phyloP scores from a whole-genome alignment of 2,329 filamentous ascomycete genomes.

The Clarireedia monteithiana region DNA sequence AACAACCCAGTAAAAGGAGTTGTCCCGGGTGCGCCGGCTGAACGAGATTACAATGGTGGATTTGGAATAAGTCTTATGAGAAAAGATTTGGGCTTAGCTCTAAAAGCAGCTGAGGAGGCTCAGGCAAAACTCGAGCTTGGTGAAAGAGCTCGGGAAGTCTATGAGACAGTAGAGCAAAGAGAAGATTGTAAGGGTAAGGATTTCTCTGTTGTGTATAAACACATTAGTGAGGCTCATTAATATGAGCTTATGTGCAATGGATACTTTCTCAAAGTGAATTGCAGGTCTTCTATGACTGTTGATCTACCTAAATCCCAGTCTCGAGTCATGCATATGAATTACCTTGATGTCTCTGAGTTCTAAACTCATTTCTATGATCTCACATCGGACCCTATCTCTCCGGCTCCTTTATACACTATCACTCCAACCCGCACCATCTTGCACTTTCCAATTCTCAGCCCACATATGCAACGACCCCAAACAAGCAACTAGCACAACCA shows the following conservation, averaged over 20 bases:
- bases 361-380: background rate
- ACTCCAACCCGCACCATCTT: no score
- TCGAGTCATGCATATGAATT: background rate
- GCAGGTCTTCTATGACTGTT: background rate
- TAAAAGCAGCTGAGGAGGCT: slow-evolving; percentile 62
- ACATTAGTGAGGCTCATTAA: slow-evolving; percentile 38
- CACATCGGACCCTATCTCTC: background rate
- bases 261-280: background rate
- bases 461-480: no score
- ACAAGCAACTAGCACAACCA: no score
- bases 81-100: slow-evolving; percentile 69
- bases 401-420: no score
- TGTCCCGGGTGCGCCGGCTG: slow-evolving; percentile 65
- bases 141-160: slow-evolving; percentile 55
- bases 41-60: slow-evolving; percentile 67
- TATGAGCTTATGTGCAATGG: background rate
- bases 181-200: slow-evolving; percentile 61
- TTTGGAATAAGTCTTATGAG: slow-evolving; percentile 74
- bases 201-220: slow-evolving; percentile 76
- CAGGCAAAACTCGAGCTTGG: slow-evolving; percentile 59
- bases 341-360: no score
- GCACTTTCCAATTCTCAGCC: no score
- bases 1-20: slow-evolving; percentile 94
- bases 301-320: background rate
- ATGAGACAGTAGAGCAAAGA: slow-evolving; percentile 54